Evolutionary conservation across 306 rosid species (phyloP), one percentile per base, ranked within the genome.

Genomic region (Citrullus colocynthis): DNA sequence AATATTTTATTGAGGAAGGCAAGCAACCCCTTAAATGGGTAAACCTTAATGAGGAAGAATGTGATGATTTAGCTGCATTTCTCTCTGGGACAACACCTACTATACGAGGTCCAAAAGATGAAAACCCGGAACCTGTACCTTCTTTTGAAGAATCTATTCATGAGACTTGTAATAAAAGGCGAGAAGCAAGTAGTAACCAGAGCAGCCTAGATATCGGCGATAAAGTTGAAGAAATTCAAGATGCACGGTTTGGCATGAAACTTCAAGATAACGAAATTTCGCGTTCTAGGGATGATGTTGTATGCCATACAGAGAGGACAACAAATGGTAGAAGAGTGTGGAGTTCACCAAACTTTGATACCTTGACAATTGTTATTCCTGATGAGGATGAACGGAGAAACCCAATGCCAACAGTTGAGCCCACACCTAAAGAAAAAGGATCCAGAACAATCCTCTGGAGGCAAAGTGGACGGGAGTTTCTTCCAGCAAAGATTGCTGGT

Each of bases 41-140:
- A 45, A 85, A 89, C 76, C 88, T 95, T 39, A 90, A 92, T 65
- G 89, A 92, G 80, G 96, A 90, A 42, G 98, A 95, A 83, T 78
- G 90, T 69, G 91, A 92, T 80, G 97, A 95, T 87, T 84, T 95
- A 48, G 98, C 97, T 58, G 96, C 96, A 24, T 95, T 95, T 92
- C 91, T 95, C 61, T 85, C 96, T 16, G 97, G 98, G 78, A 87
- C 88, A 15, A 75, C 85, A 66, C 88, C 83, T 51, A 82, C 75
- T 62, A 32, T 44, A 4, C 88, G 76, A 79, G 81, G 67, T 55
- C 64, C 78, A 18, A 85, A 82, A 78, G 86, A 82, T 72, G 93
- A 85, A 63, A 37, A 63, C 54, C 15, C 78, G 60, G 91, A 88
- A 63, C 78, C 52, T 73, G 55, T 83, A 44, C 36, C 89, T 78